These are phyloP conservation scores for Pyrenopolyporus hunteri DNA, from an alignment of 495 filamentous ascomycete genomes.

Conservation along the genomic window DNA sequence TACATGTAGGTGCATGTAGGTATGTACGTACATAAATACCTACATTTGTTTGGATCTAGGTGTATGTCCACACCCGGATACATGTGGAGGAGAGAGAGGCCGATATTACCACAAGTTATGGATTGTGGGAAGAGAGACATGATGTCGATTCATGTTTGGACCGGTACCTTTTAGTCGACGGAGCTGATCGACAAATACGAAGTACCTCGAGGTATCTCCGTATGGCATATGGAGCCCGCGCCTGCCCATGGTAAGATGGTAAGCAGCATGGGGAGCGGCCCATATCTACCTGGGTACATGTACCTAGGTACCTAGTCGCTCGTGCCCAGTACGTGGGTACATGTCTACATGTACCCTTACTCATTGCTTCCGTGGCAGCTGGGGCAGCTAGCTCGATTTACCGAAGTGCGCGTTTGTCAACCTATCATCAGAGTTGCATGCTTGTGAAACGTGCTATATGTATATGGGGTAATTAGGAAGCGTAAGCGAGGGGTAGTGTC, in stretches of 20 bases:
- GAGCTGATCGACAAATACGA: slow-evolving; percentile 38
- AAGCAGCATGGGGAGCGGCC: neutral
- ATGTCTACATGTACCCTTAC: neutral
- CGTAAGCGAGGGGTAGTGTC: slow-evolving; percentile 28
- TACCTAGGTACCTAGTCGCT: too few species aligned
- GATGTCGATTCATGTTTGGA: slow-evolving; percentile 28
- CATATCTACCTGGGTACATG: neutral
- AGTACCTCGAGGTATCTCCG: slow-evolving; percentile 24
- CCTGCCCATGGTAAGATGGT: slow-evolving; percentile 6
- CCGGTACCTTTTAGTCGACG: slow-evolving; percentile 36
- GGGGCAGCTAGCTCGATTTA: slow-evolving; percentile 28
- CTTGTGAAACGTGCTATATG: slow-evolving; percentile 40
- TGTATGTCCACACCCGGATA: too few species aligned
- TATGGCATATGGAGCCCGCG: slow-evolving; percentile 24
- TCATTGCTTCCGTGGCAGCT: neutral
- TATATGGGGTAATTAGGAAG: slow-evolving; percentile 40
- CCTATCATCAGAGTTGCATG: slow-evolving; percentile 35
- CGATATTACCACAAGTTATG: too few species aligned
- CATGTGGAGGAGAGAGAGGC: too few species aligned
- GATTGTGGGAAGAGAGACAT: slow-evolving; percentile 22
- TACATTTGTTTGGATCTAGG: neutral
- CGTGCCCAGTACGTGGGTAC: neutral
- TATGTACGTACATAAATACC: slow-evolving; percentile 1
- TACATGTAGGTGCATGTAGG: neutral
- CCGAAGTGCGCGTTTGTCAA: slow-evolving; percentile 40